These are phyloP conservation scores for Diaporthe australafricana DNA, from an alignment of 2,329 filamentous ascomycete species.

Conservation along the genomic window DNA sequence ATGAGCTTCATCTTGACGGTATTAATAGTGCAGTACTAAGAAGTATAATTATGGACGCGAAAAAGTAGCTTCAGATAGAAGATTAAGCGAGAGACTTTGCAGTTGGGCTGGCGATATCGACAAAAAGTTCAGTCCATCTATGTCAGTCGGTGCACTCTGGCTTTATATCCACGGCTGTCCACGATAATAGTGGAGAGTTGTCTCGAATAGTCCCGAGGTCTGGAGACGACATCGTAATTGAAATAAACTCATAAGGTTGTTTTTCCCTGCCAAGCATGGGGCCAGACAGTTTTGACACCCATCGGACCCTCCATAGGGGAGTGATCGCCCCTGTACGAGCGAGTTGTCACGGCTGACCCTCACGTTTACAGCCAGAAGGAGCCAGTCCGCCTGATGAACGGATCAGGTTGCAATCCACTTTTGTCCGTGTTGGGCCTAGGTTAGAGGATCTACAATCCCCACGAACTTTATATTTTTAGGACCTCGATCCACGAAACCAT, in stretches of 20 bases:
- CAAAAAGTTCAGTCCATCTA: neutral
- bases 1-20: constrained; percentile 15
- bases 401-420: constrained; percentile 18
- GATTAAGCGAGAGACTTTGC: neutral
- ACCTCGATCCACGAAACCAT: constrained; percentile 8
- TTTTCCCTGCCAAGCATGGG: constrained; percentile 1
- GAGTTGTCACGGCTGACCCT: constrained; percentile 12
- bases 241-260: constrained; percentile 26
- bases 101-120: neutral
- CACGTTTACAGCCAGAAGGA: neutral
- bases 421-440: constrained; percentile 11
- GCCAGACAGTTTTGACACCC: constrained; percentile 1
- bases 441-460: constrained; percentile 20
- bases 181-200: neutral
- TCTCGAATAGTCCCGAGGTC: neutral
- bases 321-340: constrained; percentile 18
- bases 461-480: constrained; percentile 29
- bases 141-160: neutral
- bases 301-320: constrained; percentile 9
- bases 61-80: neutral
- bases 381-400: constrained; percentile 4
- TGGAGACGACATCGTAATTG: constrained; percentile 17
- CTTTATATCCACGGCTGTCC: neutral
- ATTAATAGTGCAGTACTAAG: neutral
- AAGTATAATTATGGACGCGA: neutral